Base-by-base conservation (phyloP, 2,329 filamentous ascomycete species). In the Colletotrichum paranaense region DNA sequence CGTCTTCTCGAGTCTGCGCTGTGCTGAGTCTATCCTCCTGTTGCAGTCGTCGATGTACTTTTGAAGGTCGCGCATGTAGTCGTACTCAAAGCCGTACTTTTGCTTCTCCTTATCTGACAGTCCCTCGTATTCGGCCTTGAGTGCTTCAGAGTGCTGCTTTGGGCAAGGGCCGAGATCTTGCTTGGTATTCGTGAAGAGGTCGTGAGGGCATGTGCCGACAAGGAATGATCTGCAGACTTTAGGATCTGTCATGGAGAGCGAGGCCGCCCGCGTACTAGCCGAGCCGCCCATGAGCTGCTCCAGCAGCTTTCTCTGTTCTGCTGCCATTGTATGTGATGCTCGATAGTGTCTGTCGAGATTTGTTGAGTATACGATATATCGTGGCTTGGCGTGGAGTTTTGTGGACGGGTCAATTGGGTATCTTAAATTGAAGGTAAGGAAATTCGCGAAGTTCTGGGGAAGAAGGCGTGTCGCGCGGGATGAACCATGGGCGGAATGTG, bases 101-200 rank as follows among this genome's bases (percentile, higher is more conserved):
- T 92, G 90, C 81, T 92, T 93, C 78, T 96, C 93, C 35, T 90
- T 84, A 2, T 92, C 87, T 4, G 93, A 86, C 0, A 97, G 91
- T 1, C 86, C 88, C 77, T 97, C 93, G 83, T 97, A 99, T 82
- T 99, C 95, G 60, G 92, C 87, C 84, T 98, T 98, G 76, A 98
- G 88, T 14, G 92, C 91, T 81, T 98, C 95, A 62, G 91, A 94
- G 85, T 99, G 97, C 30, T 96, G 90, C 81, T 96, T 97, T 62
- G 94, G 90, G 80, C 97, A 99, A 0, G 92, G 90, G 2, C 97
- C 97, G 42, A 98, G 90, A 82, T 99, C 97, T 88, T 98, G 95
- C 86, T 98, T 98, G 58, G 97, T 99, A 86, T 99, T 99, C 76
- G 96, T 99, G 89, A 99, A 99, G 80, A 99, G 94, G 82, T 99